Evolutionary conservation across 106 monocot species (phyloP), one percentile per base, ranked within the genome.

Genomic region (Dendrobium officinale): DNA sequence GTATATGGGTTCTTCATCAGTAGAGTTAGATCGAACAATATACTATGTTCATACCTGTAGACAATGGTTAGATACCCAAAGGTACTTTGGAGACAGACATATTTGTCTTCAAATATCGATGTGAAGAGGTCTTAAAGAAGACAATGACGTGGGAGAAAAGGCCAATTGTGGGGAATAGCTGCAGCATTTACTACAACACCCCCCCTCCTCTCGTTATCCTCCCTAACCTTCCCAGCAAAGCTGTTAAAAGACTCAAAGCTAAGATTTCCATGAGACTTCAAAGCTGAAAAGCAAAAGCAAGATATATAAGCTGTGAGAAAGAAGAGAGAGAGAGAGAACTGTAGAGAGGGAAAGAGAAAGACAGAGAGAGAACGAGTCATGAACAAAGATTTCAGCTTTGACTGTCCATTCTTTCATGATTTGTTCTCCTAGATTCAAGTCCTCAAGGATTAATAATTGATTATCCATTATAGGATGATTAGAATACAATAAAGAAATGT

Each of bases 201-300:
- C 58, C 58, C 16, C 5, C 15, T 13, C 13, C 51, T 51, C 51
- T 51, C 51, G 51, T 51, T 51, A 51, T 51, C 51, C 15, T 22
- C 64, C 64, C 64, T 26, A 66, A 66, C 64, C 22, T 6, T 66
- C 4, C 64, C 26, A 0, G 20, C 64, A 66, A 72, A 72, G 40
- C 72, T 27, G 40, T 72, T 37, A 72, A 72, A 72, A 72, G 72
- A 72, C 72, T 72, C 72, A 40, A 72, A 68, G 24, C 67, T 68
- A n/a, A 68, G 31, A 68, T 68, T 9, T 1, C 67, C 10, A 68
- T 27, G 58, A 58, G 67, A 26, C 13, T 68, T 68, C 24, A 68
- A 68, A 72, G 72, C 72, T 72, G 72, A 72, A 72, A 72, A 72
- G 72, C 72, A 72, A 72, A 72, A 72, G 72, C 29, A 31, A 68